Base-by-base conservation (phyloP, 176 grass and related monocot genomes). In the Aegilops sharonensis region DNA sequence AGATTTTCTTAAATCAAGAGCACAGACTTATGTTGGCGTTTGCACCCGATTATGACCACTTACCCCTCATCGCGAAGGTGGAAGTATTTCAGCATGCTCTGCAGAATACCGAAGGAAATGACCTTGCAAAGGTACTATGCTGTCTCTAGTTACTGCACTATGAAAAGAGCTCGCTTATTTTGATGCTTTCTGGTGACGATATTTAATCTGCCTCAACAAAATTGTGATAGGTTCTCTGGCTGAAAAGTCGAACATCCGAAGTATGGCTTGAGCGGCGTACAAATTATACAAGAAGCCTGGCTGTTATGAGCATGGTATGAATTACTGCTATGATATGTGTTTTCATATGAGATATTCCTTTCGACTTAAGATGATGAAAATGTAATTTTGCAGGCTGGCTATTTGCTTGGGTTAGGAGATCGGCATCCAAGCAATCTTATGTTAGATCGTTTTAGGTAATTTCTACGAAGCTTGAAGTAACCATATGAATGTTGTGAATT, bases 221-320 rank as follows among this genome's bases (percentile, higher is more conserved):
- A 84, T 57, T 87, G 21, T 80, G 78, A 43, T 79, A 98, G 97
- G 94, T 98, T 86, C 79, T 98, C 10, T 98, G 97, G 97, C 87
- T 98, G 20, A 98, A 98, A 86, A 98, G 97, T 83, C 93, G 92
- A 71, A 94, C 94, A 29, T 98, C 97, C 62, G 97, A 95, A 92
- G 82, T 98, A 82, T 98, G 97, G 97, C 90, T 98, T 68, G 94
- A 98, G 84, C 90, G 97, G 25, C 93, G 97, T 36, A 98, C 97
- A 92, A 98, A 94, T 88, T 98, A 95, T 78, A 85, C 92, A 37
- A 95, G 97, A 89, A 98, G 97, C 67, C 87, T 98, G 65, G 97
- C 97, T 88, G 97, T 98, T 75, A 98, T 98, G 94, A 98, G 97
- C 87, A 98, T 98, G 97, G 97, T 98, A 90, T 66, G 90, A 83